These are phyloP conservation scores for Trypanosoma rangeli DNA, from an alignment of 208 protist genomes.

Conservation along the genomic window DNA sequence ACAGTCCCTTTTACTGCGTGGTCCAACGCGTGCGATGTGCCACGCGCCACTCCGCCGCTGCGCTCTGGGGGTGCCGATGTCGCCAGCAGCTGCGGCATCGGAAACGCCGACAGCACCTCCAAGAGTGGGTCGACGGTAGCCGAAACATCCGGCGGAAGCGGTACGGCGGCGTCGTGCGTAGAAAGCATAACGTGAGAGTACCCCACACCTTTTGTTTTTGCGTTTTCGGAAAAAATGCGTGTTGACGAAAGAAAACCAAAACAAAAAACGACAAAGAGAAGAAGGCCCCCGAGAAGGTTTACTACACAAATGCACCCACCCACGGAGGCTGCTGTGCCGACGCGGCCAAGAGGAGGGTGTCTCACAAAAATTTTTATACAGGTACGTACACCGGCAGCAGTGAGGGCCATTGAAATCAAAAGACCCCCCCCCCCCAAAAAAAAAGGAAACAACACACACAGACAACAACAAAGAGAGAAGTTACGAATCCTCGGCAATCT, in stretches of 20 bases:
- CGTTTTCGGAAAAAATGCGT: conserved; percentile 2
- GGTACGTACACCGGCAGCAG: not conserved
- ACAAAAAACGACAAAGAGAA: not conserved
- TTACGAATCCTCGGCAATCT: not conserved
- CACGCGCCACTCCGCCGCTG: not conserved
- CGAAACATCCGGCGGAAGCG: conserved; percentile 20
- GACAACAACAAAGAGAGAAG: conserved; percentile 3
- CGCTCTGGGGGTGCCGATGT: not conserved
- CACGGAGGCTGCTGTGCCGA: no score
- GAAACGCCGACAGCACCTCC: conserved; percentile 27
- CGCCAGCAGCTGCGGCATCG: conserved; percentile 21
- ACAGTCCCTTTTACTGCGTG: not conserved
- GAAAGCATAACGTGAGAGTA: conserved; percentile 18
- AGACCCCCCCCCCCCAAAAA: not conserved
- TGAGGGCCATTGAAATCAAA: not conserved
- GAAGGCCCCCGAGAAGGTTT: not conserved
- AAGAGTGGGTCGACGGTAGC: conserved; percentile 19
- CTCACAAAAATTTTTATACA: no score
- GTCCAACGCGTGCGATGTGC: not conserved
- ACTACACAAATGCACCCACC: no score
- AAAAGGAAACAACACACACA: conserved; percentile 6
- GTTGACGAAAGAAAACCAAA: not conserved
- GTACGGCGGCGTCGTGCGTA: conserved; percentile 4
- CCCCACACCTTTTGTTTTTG: not conserved
- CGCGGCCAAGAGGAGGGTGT: no score